phyloP scores from a whole-genome alignment of 768 basidiomycete genomes.

The Sarcomyxa edulis region DNA sequence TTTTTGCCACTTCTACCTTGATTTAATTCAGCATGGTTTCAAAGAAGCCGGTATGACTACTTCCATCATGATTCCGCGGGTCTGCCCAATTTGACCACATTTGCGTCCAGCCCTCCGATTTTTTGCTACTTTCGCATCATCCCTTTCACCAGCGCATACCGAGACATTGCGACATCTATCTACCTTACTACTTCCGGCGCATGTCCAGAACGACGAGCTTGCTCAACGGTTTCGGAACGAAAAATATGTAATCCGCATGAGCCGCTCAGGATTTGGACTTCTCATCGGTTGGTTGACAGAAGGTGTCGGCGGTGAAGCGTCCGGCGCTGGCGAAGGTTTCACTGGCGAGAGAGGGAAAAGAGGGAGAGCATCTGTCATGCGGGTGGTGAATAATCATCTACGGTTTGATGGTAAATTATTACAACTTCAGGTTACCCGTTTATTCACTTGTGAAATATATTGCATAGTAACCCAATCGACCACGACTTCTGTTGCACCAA shows the following conservation, averaged over 20 bases:
- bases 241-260: conserved; percentile 88
- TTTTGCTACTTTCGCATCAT: conserved; percentile 62
- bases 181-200: conserved; percentile 73
- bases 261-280: conserved; percentile 85
- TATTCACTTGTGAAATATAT: conserved; percentile 15
- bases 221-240: conserved; percentile 85
- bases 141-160: conserved; percentile 61
- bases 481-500: conserved; percentile 54
- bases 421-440: conserved; percentile 1
- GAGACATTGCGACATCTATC: conserved; percentile 72
- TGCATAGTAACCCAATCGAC: conserved; percentile 69
- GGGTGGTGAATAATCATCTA: conserved; percentile 91
- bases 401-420: conserved; percentile 73
- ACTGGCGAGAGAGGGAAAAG: conserved; percentile 77
- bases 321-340: conserved; percentile 76
- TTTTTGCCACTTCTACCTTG: conserved; percentile 95
- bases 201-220: conserved; percentile 77
- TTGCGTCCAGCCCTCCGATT: conserved; percentile 61
- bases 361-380: conserved; percentile 86
- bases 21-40: conserved; percentile 86
- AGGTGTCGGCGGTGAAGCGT: conserved; percentile 79
- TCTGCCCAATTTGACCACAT: conserved; percentile 11
- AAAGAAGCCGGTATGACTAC: conserved; percentile 74
- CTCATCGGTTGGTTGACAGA: conserved; percentile 96
- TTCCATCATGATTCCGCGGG: conserved; percentile 1